Percentiles rank a stretch among this genome's conserved stretches.
phyloP scores from a whole-genome alignment of 73 alveolate genomes.

The Durusdinium trenchii region DNA sequence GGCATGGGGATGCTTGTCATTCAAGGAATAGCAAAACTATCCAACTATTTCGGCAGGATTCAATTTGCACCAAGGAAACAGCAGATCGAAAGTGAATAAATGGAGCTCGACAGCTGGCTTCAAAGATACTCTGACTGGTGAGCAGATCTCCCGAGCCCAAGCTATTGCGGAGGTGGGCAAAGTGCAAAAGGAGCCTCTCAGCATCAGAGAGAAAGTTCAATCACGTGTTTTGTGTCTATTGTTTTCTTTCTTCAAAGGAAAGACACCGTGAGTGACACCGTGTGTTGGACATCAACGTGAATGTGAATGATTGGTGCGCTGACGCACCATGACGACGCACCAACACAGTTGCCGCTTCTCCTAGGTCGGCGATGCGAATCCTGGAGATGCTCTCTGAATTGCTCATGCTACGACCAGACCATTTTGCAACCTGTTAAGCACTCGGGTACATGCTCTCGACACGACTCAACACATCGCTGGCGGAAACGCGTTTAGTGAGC shows the following conservation, averaged over 20 bases:
- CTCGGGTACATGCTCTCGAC: too few species aligned
- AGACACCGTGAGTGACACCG: too few species aligned
- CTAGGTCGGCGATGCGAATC: constrained; percentile 70
- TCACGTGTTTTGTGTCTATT: too few species aligned
- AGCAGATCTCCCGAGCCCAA: constrained; percentile 61
- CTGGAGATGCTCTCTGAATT: not conserved
- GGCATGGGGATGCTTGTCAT: constrained; percentile 82
- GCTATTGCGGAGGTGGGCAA: constrained; percentile 77
- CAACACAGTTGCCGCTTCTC: not conserved
- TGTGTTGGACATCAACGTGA: too few species aligned
- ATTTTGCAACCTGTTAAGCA: not conserved
- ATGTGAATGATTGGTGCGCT: too few species aligned
- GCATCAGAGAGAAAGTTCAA: too few species aligned
- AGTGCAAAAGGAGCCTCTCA: constrained; percentile 60
- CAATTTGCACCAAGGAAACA: not conserved
- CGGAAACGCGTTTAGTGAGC: too few species aligned
- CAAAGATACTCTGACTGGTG: constrained; percentile 76
- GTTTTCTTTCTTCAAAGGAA: too few species aligned
- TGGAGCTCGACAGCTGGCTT: constrained; percentile 94
- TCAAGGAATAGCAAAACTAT: not conserved
- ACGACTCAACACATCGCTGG: too few species aligned
- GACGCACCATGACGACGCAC: too few species aligned
- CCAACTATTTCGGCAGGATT: not conserved
- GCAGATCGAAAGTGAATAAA: not conserved
- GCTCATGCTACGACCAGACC: not conserved